Evolutionary conservation across 2,329 filamentous ascomycete genomes (phyloP), one percentile per base, ranked within the genome.

Genomic region (Alternaria arborescens): DNA sequence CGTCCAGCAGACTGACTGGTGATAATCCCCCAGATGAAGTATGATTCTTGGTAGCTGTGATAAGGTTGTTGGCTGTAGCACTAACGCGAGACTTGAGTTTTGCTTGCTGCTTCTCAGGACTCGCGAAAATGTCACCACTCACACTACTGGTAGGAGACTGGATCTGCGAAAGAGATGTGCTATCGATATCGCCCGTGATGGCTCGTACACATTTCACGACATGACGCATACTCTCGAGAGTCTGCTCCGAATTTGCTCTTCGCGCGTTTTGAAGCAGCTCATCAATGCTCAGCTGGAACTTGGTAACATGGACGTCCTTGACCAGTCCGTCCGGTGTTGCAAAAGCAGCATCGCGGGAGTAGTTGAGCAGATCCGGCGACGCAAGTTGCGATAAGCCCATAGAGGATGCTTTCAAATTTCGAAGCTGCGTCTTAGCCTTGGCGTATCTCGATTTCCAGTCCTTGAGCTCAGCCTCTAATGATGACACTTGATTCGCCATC

Each of bases 41-140:
- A 77, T 95, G 97, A 74, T 97, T 97, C 82, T 96, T 97, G 34
- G 92, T 91, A 1, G 94, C 93, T 3, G 94, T 98, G 72, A 98
- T 97, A 59, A 99, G 84, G 73, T 94, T 95, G 83, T 98, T 98
- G 50, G 95, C 94, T 1, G 94, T 97, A 3, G 91, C 90, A n/a
- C 93, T 96, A 3, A 98, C 91, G 60, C 90, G 90, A 51, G 87
- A 86, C 79, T 92, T 96, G 62, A 96, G 85, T 77, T 90, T 93
- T 28, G 84, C 82, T 66, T 88, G 88, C 64, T 89, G 86, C 82
- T 73, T 79, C 40, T 79, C 75, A 7, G 74, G 74, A 28, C 64
- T 76, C 18, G 59, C 50, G 22, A 69, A 38, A 14, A 72, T 59
- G 50, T 78, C 76, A 8, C 74, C 75, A 48, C 73, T 76, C 52